Evolutionary conservation across 805 yeast species (phyloP).

Genomic region (Candida ovalis): DNA sequence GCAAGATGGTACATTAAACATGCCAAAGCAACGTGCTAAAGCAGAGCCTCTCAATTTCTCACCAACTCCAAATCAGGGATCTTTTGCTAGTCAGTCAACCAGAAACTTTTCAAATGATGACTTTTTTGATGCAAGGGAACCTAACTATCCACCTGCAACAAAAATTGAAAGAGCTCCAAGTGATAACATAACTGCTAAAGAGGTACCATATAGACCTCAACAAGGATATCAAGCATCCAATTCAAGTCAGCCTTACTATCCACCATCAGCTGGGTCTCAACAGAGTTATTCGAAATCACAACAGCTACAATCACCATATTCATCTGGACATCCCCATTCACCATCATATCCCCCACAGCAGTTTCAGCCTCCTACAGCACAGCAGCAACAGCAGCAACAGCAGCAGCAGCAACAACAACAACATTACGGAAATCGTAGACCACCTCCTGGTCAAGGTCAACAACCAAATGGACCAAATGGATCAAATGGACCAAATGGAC

Average conservation of each 20-base stretch:
- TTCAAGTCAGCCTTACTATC: background rate
- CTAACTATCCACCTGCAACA: constrained; percentile 5
- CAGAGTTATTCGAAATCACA: constrained; percentile 3
- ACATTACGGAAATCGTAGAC: background rate
- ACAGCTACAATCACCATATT: background rate
- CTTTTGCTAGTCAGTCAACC: no score
- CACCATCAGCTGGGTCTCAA: background rate
- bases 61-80: background rate
- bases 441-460: constrained; percentile 3
- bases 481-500: no score
- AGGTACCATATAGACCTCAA: constrained; percentile 11
- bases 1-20: background rate
- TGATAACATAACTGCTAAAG: constrained; percentile 23
- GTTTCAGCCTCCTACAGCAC: no score
- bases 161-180: constrained; percentile 25
- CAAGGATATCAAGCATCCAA: constrained; percentile 1
- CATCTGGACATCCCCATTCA: background rate
- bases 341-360: background rate
- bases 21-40: constrained; percentile 21
- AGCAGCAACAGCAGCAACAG: background rate
- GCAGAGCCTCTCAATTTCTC: constrained; percentile 5
- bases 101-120: constrained; percentile 2
- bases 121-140: constrained; percentile 5
- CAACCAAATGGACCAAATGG: constrained; percentile 1
- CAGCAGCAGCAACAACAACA: background rate